Evolutionary conservation across 2,329 filamentous ascomycete species (phyloP).

Genomic region (Blumeriella jaapii): DNA sequence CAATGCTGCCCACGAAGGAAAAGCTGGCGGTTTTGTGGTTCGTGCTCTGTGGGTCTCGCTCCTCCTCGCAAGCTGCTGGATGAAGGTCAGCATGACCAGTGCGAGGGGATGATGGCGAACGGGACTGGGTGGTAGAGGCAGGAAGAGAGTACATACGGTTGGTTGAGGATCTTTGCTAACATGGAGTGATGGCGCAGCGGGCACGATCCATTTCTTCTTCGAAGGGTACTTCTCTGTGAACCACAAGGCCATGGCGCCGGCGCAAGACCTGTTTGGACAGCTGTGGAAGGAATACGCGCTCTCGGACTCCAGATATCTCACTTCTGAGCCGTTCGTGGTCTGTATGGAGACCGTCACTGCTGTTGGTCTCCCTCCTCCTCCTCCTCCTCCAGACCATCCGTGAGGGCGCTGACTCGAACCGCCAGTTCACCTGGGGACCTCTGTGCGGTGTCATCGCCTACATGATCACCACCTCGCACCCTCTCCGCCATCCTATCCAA

Average conservation of each 20-base stretch:
- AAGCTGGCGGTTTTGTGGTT: constrained; percentile 61
- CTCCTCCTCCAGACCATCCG: not conserved
- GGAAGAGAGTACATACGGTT: no score
- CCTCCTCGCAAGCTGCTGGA: not conserved
- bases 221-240: constrained; percentile 38
- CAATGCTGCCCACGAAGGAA: constrained; percentile 41
- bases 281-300: constrained; percentile 48
- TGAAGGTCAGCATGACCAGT: no score
- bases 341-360: constrained; percentile 45
- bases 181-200: constrained; percentile 14
- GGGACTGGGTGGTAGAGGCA: no score
- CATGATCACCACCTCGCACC: constrained; percentile 33
- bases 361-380: constrained; percentile 11
- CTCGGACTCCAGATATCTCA: constrained; percentile 44
- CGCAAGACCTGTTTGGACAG: constrained; percentile 37
- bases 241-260: constrained; percentile 31
- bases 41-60: constrained; percentile 44
- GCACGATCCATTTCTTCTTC: constrained; percentile 25
- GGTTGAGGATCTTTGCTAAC: constrained; percentile 17
- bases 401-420: not conserved
- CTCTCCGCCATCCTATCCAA: constrained; percentile 40
- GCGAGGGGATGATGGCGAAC: no score
- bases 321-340: constrained; percentile 40
- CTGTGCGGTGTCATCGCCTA: constrained; percentile 40
- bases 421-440: constrained; percentile 45